Evolutionary conservation across 2,329 filamentous ascomycete genomes (phyloP).

Genomic region (Sporothrix protearum): DNA sequence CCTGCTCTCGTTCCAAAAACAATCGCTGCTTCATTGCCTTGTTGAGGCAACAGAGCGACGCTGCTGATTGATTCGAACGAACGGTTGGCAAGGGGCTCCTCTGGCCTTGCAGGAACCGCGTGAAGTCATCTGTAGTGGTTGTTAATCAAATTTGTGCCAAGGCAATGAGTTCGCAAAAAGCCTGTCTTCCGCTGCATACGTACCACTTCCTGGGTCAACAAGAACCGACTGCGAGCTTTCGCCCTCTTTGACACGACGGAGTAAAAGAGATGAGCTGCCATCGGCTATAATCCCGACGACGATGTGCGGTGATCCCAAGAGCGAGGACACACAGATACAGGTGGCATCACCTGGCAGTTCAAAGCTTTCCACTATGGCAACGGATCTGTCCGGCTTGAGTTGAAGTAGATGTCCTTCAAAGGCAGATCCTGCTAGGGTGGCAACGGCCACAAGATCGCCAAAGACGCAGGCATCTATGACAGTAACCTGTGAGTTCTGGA

Average conservation of each 20-base stretch:
- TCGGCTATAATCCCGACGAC: slow-evolving; percentile 38
- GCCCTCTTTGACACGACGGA: slow-evolving; percentile 30
- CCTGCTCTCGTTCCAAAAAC: slow-evolving; percentile 53
- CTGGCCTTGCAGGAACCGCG: background rate
- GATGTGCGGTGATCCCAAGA: slow-evolving; percentile 33
- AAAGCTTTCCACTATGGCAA: slow-evolving; percentile 36
- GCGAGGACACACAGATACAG: slow-evolving; percentile 41
- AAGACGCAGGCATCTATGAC: slow-evolving; percentile 45
- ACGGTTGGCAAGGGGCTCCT: background rate
- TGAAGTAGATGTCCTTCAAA: slow-evolving; percentile 43
- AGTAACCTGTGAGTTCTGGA: slow-evolving; percentile 4
- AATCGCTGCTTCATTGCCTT: slow-evolving; percentile 31
- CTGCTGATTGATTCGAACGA: slow-evolving; percentile 46
- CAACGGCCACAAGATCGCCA: slow-evolving; percentile 42
- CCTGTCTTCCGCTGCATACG: slow-evolving; percentile 3
- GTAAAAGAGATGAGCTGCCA: slow-evolving; percentile 36
- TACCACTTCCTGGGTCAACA: slow-evolving; percentile 31
- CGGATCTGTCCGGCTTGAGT: slow-evolving; percentile 31
- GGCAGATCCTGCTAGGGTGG: slow-evolving; percentile 37
- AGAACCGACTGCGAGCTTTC: slow-evolving; percentile 15
- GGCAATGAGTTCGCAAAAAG: background rate
- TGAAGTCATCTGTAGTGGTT: slow-evolving; percentile 9
- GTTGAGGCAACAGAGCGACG: slow-evolving; percentile 34
- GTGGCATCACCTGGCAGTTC: slow-evolving; percentile 48
- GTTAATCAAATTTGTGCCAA: background rate